Evolutionary conservation across 1,284 basidiomycete species (phyloP), one percentile per base, ranked within the genome.

Genomic region (Boletus mariae): DNA sequence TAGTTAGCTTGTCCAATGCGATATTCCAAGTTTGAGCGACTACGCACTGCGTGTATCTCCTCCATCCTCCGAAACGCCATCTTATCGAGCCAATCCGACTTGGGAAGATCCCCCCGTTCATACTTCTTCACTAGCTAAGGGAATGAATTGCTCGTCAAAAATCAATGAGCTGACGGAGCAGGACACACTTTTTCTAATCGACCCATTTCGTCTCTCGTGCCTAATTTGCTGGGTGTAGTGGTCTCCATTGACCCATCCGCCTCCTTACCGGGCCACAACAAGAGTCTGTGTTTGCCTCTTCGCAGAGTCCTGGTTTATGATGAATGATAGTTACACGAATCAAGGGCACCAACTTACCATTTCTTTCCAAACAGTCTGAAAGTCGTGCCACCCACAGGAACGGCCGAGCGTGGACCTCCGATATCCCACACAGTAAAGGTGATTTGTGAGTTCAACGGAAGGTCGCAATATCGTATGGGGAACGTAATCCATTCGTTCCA

Each of bases 361-460:
- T 96, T 95, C 76, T 91, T 89, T 37, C 91, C 90, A 71, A 98
- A 98, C 34, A 98, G 64, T 15, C 84, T 79, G 68, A 98, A 89
- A 0, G 94, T 96, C 1, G 92, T 87, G 0, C 95, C 95, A 31
- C 96, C 95, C 1, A 98, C 84, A 8, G 92, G 87, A 17, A 80
- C 76, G 2, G 90, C 84, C 48, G 78, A 77, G 25, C 87, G 79
- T 41, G 92, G 84, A 1, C 90, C 88, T 38, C 85, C 87, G 51
- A 95, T 92, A 66, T 98, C 94, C 87, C 94, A 97, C 20, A 98
- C 86, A 1, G 96, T 98, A 65, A 98, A 92, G 0, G 90, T 88
- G 51, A 99, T 80, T 62, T 97, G 94, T 0, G 94, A 86, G 62
- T 78, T 88, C 31, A 94, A 74, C 1, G 94, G 93, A 5, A 99